phyloP scores from a whole-genome alignment of 305 asterid species.

The Fraxinus ornus region DNA sequence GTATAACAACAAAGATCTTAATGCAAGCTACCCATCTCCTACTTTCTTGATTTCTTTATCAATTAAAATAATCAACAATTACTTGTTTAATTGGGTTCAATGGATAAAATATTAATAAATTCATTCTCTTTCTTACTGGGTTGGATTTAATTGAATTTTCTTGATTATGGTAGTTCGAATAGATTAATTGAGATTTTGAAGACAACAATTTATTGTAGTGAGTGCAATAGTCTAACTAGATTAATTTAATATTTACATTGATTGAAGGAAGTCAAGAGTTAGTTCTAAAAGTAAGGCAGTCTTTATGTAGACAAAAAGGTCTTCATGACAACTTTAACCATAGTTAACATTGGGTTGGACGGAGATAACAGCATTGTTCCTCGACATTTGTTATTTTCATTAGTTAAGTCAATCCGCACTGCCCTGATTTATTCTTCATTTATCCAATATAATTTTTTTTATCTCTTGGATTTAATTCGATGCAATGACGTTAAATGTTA shows the following conservation, averaged over 20 bases:
- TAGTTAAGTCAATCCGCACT: background rate
- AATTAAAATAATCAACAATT: conserved; percentile 20
- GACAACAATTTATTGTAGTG: conserved; percentile 42
- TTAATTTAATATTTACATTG: conserved; percentile 31
- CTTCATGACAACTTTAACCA: background rate
- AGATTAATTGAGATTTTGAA: conserved; percentile 35
- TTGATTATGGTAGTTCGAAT: conserved; percentile 45
- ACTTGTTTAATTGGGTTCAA: conserved; percentile 19
- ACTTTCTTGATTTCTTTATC: background rate
- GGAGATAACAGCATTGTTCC: background rate
- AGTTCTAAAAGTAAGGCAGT: conserved; percentile 49
- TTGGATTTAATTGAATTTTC: conserved; percentile 25
- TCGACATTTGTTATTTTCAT: background rate
- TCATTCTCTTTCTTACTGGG: conserved; percentile 43
- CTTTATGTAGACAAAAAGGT: background rate
- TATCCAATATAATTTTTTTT: background rate
- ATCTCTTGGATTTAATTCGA: background rate
- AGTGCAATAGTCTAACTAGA: conserved; percentile 32
- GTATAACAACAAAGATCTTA: conserved; percentile 67
- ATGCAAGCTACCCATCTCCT: conserved; percentile 37
- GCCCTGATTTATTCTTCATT: background rate
- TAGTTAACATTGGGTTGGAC: background rate
- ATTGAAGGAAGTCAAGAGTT: conserved; percentile 50
- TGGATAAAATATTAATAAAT: conserved; percentile 44
- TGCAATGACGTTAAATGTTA: background rate